Base-by-base conservation (phyloP, 495 filamentous ascomycete species). In the Cercophora newfieldiana region DNA sequence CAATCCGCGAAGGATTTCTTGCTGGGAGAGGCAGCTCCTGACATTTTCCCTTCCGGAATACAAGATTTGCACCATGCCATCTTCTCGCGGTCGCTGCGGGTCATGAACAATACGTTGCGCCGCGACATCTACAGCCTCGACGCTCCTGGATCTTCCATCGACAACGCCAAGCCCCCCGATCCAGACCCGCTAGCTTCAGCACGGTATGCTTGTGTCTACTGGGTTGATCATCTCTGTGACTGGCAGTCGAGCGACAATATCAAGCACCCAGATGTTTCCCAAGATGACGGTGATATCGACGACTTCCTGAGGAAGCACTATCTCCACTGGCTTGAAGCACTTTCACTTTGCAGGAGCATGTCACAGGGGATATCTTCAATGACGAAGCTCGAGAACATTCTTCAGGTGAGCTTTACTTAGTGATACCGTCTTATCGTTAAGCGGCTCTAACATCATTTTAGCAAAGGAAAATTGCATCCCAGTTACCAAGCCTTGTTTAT, bases 1-100 rank as follows among this genome's bases (percentile, higher is more conserved):
- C 78, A 81, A 66, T 83, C 81, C 10, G 80, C 71, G 10, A 78
- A 78, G 33, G 79, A 82, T 31, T 81, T 71, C 64, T 61, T 82
- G 1, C 18, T 61, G 12, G 26, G 44, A 21, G 25, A 53, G 16
- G 59, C 29, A n/a, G 1, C 14, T 5, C 18, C 57, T 48, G 24
- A 48, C 29, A 59, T 76, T 29, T 71, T 72, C 56, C 68, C 68
- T 30, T 30, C 37, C 25, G 68, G 69, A 31, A 12, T 57, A 49
- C 57, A 48, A 26, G 28, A 66, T 22, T 28, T 54, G 29, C 79
- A 81, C 59, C 28, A 69, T 21, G 48, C 18, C 1, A 76, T 81
- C 28, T 73, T 77, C 59, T 70, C 65, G 14, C 47, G 67, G 18
- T 81, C 74, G 2, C 37, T 79, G 0, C 22, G 67, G 21, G 49